Conservation (phyloP, 805 yeast species). For the Candida awuae region DNA sequence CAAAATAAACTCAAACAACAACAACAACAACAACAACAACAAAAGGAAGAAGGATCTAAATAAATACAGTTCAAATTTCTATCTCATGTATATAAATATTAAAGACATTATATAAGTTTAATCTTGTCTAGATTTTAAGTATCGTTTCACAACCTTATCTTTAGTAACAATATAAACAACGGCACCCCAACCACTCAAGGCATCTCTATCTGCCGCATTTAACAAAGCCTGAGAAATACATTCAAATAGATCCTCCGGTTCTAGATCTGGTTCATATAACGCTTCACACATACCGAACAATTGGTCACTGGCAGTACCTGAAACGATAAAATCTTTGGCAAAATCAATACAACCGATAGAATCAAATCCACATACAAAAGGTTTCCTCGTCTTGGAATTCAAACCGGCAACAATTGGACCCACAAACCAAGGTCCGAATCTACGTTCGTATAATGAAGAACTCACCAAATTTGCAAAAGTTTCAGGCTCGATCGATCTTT, state of each 20-base stretch:
- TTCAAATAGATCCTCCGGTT: conserved; percentile 91
- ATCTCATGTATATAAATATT: conserved; percentile 4
- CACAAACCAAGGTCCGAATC: conserved; percentile 94
- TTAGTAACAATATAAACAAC: conserved; percentile 86
- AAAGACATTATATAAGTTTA: conserved; percentile 30
- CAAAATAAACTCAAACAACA: conserved; percentile 17
- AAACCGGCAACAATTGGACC: conserved; percentile 97
- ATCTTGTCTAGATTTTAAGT: conserved; percentile 93
- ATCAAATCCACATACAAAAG: conserved; percentile 93
- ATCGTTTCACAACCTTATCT: conserved; percentile 82
- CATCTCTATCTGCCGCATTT: conserved; percentile 96
- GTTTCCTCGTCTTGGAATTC: conserved; percentile 70
- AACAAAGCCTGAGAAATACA: conserved; percentile 89
- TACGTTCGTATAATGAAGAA: conserved; percentile 77
- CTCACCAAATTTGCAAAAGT: conserved; percentile 90
- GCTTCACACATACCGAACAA: conserved; percentile 98
- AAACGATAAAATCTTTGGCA: conserved; percentile 88
- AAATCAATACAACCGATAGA: conserved; percentile 93
- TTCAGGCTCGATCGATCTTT: conserved; percentile 85
- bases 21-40: conserved; percentile 1
- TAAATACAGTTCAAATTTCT: neutral
- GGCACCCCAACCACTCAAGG: conserved; percentile 98
- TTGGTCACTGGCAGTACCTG: conserved; percentile 97
- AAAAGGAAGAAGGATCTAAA: neutral
- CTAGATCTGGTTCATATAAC: conserved; percentile 86